Evolutionary conservation across 768 basidiomycete genomes (phyloP).

Genomic region (Boletus rubescentipes): DNA sequence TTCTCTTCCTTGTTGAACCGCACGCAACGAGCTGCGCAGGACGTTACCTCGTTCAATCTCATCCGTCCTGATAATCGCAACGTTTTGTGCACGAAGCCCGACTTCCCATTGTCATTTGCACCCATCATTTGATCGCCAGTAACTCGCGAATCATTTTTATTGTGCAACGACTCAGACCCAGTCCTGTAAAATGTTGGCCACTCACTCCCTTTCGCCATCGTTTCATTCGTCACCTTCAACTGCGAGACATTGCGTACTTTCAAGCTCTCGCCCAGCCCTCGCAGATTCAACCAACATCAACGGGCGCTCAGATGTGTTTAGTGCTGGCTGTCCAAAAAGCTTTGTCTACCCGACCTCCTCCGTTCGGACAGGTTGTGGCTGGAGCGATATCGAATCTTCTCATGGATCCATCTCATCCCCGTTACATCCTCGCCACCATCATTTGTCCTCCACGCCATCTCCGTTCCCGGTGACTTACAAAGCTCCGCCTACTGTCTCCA

Average conservation of each 20-base stretch:
- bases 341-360: slow-evolving; percentile 19
- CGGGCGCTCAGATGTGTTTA: slow-evolving; percentile 5
- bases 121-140: slow-evolving; percentile 8
- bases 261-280: slow-evolving; percentile 20
- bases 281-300: slow-evolving; percentile 27
- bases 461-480: slow-evolving; percentile 29
- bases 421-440: slow-evolving; percentile 6
- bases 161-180: slow-evolving; percentile 7
- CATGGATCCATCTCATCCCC: neutral
- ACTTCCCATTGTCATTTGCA: slow-evolving; percentile 9
- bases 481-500: slow-evolving; percentile 38
- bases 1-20: slow-evolving; percentile 5
- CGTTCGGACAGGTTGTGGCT: slow-evolving; percentile 12
- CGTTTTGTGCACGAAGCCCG: slow-evolving; percentile 9
- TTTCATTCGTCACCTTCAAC: neutral
- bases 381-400: slow-evolving; percentile 6
- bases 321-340: slow-evolving; percentile 8
- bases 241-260: neutral
- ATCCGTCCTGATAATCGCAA: slow-evolving; percentile 25
- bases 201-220: slow-evolving; percentile 4
- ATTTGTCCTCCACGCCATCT: slow-evolving; percentile 7
- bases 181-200: slow-evolving; percentile 20
- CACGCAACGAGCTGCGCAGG: slow-evolving; percentile 30
- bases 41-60: slow-evolving; percentile 26
- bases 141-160: slow-evolving; percentile 5